Conservation (phyloP, 352 stramenopile species). For the Globisporangium uncinulatum region DNA sequence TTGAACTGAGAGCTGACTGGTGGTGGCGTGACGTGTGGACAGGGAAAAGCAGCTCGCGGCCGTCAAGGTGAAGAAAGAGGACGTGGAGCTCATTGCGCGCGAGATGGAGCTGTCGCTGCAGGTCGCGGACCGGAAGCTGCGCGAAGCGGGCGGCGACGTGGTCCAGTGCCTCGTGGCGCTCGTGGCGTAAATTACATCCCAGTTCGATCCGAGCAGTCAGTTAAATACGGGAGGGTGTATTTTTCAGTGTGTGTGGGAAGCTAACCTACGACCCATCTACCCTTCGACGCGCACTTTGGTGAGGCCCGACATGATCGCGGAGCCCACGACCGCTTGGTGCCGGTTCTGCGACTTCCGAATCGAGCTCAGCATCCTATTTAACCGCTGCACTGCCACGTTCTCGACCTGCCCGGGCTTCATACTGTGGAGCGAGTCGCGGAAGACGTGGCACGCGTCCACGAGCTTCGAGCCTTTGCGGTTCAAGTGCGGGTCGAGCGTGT, state of each 20-base stretch:
- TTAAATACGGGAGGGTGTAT: neutral
- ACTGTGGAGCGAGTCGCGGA: slow-evolving; percentile 60
- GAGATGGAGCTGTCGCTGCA: slow-evolving; percentile 78
- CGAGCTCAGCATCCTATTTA: slow-evolving; percentile 63
- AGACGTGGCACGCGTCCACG: slow-evolving; percentile 61
- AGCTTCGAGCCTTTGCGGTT: slow-evolving; percentile 61
- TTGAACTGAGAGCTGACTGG: neutral
- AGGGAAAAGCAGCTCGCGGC: slow-evolving; percentile 76
- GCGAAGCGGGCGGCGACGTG: slow-evolving; percentile 69
- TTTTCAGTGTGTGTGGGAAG: too few species aligned
- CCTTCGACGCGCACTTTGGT: slow-evolving; percentile 18
- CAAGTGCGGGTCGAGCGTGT: slow-evolving; percentile 54
- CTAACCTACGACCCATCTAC: neutral
- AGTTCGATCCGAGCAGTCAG: neutral
- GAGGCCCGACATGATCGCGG: slow-evolving; percentile 13
- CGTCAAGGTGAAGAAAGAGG: slow-evolving; percentile 79
- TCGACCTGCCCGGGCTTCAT: slow-evolving; percentile 54
- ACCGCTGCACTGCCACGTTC: slow-evolving; percentile 33
- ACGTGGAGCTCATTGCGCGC: slow-evolving; percentile 66
- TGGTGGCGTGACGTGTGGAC: neutral
- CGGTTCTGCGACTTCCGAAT: slow-evolving; percentile 59
- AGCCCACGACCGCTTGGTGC: slow-evolving; percentile 20
- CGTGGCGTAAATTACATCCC: slow-evolving; percentile 21
- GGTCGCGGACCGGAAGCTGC: slow-evolving; percentile 77
- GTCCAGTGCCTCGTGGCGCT: slow-evolving; percentile 60